These are phyloP conservation scores for Dendrothele bispora DNA, from an alignment of 768 basidiomycete genomes.

Conservation along the genomic window DNA sequence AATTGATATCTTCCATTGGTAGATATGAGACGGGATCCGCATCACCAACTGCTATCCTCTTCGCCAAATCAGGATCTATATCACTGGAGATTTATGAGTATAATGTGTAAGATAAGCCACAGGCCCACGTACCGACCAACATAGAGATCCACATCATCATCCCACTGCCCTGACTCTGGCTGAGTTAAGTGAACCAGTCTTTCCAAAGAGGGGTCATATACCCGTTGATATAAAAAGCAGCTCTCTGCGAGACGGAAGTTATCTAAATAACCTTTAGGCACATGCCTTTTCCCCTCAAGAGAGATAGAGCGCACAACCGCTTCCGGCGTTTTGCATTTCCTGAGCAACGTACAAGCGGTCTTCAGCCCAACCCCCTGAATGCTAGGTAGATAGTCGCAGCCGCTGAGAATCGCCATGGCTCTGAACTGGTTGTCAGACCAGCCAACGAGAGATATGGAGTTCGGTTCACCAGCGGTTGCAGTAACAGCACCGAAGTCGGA, in stretches of 20 bases:
- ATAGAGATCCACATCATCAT: slow-evolving; percentile 63
- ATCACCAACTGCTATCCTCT: slow-evolving; percentile 64
- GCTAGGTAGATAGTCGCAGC: slow-evolving; percentile 91
- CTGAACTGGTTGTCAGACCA: slow-evolving; percentile 93
- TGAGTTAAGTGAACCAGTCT: slow-evolving; percentile 71
- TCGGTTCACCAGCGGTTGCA: slow-evolving; percentile 41
- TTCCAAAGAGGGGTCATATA: slow-evolving; percentile 74
- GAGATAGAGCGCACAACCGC: slow-evolving; percentile 74
- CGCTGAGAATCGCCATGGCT: slow-evolving; percentile 89
- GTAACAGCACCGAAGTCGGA: slow-evolving; percentile 65
- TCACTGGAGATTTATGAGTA: slow-evolving; percentile 41
- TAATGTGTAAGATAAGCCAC: not conserved
- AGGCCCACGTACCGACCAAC: slow-evolving; percentile 59
- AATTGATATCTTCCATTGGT: slow-evolving; percentile 81
- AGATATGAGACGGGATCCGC: slow-evolving; percentile 66
- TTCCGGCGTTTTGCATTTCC: slow-evolving; percentile 85
- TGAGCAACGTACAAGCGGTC: slow-evolving; percentile 81
- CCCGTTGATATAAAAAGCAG: slow-evolving; percentile 90
- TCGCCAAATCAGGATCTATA: slow-evolving; percentile 63
- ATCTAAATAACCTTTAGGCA: slow-evolving; percentile 75
- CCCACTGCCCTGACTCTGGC: slow-evolving; percentile 52
- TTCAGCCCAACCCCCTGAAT: slow-evolving; percentile 92
- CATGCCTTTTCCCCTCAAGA: slow-evolving; percentile 80
- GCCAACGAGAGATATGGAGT: slow-evolving; percentile 75
- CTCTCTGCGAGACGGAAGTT: slow-evolving; percentile 83